These are phyloP conservation scores for Parasarocladium wereldwijsianum DNA, from an alignment of 2,329 filamentous ascomycete species.

Conservation along the genomic window DNA sequence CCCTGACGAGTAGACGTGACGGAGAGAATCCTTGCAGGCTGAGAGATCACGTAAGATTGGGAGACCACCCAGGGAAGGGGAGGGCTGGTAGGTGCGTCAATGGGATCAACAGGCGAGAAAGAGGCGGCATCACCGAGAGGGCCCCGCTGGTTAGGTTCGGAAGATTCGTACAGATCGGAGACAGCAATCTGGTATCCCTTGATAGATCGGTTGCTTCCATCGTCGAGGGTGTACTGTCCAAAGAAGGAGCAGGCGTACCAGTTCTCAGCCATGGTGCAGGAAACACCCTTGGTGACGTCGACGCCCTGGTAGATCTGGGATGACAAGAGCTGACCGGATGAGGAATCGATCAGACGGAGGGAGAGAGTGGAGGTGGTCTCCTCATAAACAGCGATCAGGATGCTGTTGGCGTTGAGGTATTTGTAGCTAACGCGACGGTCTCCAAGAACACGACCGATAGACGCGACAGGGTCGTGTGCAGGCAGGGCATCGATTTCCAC, in stretches of 20 bases:
- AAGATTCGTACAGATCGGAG: conserved; percentile 82
- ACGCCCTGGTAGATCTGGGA: conserved; percentile 57
- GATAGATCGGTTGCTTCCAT: conserved; percentile 39
- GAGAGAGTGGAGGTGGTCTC: conserved; percentile 44
- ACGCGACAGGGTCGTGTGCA: conserved; percentile 74
- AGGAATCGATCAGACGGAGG: conserved; percentile 70
- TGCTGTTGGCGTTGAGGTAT: conserved; percentile 78
- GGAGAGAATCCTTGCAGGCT: conserved; percentile 63
- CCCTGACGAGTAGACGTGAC: conserved; percentile 87
- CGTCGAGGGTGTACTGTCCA: conserved; percentile 41
- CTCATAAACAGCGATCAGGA: conserved; percentile 58
- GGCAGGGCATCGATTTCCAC: conserved; percentile 53
- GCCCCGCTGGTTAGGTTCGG: conserved; percentile 70
- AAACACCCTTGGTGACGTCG: conserved; percentile 58
- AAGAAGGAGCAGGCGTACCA: conserved; percentile 85
- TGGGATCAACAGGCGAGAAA: conserved; percentile 62
- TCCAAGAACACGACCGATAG: conserved; percentile 85
- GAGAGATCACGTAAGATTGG: conserved; percentile 67
- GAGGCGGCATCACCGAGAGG: conserved; percentile 55
- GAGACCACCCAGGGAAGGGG: conserved; percentile 61
- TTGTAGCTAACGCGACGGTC: conserved; percentile 94
- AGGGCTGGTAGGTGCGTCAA: conserved; percentile 37
- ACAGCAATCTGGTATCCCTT: conserved; percentile 79
- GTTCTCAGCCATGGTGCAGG: conserved; percentile 77
- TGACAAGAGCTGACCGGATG: conserved; percentile 69